Conservation (phyloP, 495 filamentous ascomycete species). For the Viridothelium virens region DNA sequence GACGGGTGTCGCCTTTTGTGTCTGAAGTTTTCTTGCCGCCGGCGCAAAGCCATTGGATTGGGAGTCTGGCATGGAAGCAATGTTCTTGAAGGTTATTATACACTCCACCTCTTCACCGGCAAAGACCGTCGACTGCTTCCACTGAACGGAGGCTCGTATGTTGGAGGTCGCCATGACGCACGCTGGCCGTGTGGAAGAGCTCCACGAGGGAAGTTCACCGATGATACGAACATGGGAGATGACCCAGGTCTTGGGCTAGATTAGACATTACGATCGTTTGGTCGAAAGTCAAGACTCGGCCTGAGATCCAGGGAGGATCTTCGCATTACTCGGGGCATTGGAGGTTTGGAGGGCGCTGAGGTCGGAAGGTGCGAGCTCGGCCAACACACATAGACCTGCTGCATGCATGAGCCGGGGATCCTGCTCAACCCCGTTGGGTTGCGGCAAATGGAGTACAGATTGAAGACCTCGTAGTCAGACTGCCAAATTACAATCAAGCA, state of each 20-base stretch:
- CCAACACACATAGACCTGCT: background rate
- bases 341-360: conserved; percentile 1
- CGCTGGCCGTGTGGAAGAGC: conserved; percentile 19
- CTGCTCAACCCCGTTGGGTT: background rate
- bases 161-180: conserved; percentile 45
- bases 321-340: background rate
- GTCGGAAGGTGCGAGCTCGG: conserved; percentile 4
- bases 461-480: too few species aligned
- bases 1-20: conserved; percentile 26
- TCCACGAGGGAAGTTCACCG: conserved; percentile 6
- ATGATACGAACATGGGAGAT: background rate
- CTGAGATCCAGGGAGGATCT: background rate
- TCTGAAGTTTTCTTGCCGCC: conserved; percentile 37
- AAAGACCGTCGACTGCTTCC: conserved; percentile 85
- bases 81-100: conserved; percentile 92
- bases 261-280: conserved; percentile 6
- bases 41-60: conserved; percentile 34
- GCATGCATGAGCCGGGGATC: background rate
- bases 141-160: conserved; percentile 91
- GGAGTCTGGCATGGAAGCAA: conserved; percentile 44
- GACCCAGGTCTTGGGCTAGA: background rate
- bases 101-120: conserved; percentile 91
- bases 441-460: too few species aligned
- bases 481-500: background rate
- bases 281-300: background rate